phyloP scores from a whole-genome alignment of 192 early-diverging fungal genomes.

The Thamnidium elegans region DNA sequence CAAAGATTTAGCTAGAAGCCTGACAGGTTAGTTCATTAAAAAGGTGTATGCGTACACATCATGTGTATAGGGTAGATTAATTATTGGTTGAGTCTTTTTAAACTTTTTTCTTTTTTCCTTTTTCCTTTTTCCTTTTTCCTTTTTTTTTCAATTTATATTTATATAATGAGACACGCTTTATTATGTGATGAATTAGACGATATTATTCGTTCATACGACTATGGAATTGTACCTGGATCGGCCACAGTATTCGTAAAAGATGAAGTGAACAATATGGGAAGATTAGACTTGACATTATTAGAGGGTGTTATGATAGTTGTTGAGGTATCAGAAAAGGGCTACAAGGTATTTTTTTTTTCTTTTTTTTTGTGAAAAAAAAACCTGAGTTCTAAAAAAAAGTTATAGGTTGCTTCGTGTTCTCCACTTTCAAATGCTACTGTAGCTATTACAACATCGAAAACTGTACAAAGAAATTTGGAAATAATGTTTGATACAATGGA shows the following conservation, averaged over 20 bases:
- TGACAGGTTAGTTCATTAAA: too few relatives aligned
- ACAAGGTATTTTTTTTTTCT: conserved; percentile 30
- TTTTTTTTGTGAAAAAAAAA: background rate
- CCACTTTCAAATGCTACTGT: background rate
- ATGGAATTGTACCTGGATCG: conserved; percentile 27
- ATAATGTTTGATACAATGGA: conserved; percentile 43
- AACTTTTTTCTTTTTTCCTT: background rate
- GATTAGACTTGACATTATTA: conserved; percentile 22
- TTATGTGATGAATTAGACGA: conserved; percentile 20
- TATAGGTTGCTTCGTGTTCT: conserved; percentile 8
- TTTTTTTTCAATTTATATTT: background rate
- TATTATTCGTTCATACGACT: conserved; percentile 22
- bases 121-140: background rate
- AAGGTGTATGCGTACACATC: too few relatives aligned
- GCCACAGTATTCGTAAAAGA: conserved; percentile 26
- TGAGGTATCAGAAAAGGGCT: conserved; percentile 19
- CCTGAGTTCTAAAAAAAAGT: background rate
- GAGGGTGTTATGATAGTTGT: conserved; percentile 24
- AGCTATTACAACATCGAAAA: conserved; percentile 3
- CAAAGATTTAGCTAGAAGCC: too few relatives aligned
- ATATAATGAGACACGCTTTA: conserved; percentile 11
- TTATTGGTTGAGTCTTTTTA: too few relatives aligned
- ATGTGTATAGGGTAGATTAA: too few relatives aligned
- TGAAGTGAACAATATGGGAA: conserved; percentile 9
- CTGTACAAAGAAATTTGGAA: conserved; percentile 10